These are phyloP conservation scores for Hypomyces perniciosus DNA, from an alignment of 2,329 filamentous ascomycete species.

Conservation along the genomic window DNA sequence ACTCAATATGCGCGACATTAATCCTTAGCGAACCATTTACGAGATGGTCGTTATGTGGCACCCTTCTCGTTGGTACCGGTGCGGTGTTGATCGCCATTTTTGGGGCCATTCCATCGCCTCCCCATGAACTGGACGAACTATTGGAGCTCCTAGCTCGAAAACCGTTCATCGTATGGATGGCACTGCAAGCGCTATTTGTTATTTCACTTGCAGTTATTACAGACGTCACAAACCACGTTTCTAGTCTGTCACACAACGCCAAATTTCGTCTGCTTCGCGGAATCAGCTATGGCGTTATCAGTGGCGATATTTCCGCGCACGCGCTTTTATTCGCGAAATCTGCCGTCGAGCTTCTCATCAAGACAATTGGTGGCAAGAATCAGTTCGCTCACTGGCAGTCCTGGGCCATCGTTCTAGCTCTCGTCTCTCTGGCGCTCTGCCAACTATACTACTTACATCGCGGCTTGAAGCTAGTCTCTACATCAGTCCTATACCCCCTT, in stretches of 20 bases:
- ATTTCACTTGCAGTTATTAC: conserved; percentile 59
- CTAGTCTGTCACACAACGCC: conserved; percentile 51
- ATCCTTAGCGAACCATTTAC: conserved; percentile 94
- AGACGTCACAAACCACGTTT: conserved; percentile 48
- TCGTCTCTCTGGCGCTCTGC: conserved; percentile 74
- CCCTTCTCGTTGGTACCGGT: conserved; percentile 76
- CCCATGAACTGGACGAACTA: conserved; percentile 79
- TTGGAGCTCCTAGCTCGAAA: conserved; percentile 66
- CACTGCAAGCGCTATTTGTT: conserved; percentile 68
- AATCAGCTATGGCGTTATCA: conserved; percentile 81
- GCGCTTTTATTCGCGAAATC: conserved; percentile 91
- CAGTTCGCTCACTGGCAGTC: conserved; percentile 95
- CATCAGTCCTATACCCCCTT: conserved; percentile 90
- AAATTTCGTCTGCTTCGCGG: conserved; percentile 72
- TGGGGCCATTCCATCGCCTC: conserved; percentile 87
- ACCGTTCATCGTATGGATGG: conserved; percentile 86
- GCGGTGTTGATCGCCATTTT: conserved; percentile 92
- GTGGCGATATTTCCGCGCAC: conserved; percentile 90
- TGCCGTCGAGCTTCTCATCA: conserved; percentile 86
- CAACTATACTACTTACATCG: conserved; percentile 95
- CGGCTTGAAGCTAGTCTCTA: conserved; percentile 89
- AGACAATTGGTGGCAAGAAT: conserved; percentile 78
- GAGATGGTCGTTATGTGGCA: conserved; percentile 84
- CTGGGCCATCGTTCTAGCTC: conserved; percentile 80
- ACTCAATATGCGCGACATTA: conserved; percentile 92